A percentile compares a stretch with the other conserved stretches of the same genome.
These are phyloP conservation scores for Tephrocybe sp. DNA, from an alignment of 768 basidiomycete species.

Conservation along the genomic window DNA sequence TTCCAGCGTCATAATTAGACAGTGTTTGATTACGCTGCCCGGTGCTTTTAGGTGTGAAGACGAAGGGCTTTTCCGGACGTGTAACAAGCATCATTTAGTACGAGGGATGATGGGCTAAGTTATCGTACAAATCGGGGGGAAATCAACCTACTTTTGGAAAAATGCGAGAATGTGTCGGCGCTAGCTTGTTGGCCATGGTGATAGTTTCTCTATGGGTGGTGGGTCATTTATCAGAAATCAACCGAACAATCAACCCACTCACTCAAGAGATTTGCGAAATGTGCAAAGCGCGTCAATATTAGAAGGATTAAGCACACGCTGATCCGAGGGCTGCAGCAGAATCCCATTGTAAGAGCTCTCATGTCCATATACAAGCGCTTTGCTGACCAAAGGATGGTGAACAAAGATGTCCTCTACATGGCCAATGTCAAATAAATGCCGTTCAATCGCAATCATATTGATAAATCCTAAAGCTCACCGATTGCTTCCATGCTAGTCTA, in stretches of 20 bases:
- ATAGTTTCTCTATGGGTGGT: constrained; percentile 32
- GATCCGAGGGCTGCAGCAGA: not conserved
- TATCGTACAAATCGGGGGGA: not conserved
- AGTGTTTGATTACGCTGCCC: constrained; percentile 35
- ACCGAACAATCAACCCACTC: constrained; percentile 1
- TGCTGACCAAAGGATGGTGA: not conserved
- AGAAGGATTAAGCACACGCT: not conserved
- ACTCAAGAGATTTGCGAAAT: constrained; percentile 3
- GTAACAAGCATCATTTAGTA: constrained; percentile 44
- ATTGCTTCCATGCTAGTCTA: constrained; percentile 13
- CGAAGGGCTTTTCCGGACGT: constrained; percentile 37
- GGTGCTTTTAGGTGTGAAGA: constrained; percentile 39
- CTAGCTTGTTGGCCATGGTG: constrained; percentile 35
- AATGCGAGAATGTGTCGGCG: constrained; percentile 42
- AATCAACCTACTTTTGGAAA: constrained; percentile 37
- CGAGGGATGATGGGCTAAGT: not conserved
- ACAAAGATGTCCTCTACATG: constrained; percentile 4
- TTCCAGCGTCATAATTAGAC: constrained; percentile 36
- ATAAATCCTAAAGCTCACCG: not conserved
- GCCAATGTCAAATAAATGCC: not conserved
- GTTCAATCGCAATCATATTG: not conserved
- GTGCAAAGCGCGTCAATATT: not conserved
- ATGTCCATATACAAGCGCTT: constrained; percentile 5
- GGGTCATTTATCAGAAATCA: not conserved
- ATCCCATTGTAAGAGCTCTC: constrained; percentile 3